Base-by-base conservation (phyloP, 2,329 filamentous ascomycete species). In the Colletotrichum agaves region DNA sequence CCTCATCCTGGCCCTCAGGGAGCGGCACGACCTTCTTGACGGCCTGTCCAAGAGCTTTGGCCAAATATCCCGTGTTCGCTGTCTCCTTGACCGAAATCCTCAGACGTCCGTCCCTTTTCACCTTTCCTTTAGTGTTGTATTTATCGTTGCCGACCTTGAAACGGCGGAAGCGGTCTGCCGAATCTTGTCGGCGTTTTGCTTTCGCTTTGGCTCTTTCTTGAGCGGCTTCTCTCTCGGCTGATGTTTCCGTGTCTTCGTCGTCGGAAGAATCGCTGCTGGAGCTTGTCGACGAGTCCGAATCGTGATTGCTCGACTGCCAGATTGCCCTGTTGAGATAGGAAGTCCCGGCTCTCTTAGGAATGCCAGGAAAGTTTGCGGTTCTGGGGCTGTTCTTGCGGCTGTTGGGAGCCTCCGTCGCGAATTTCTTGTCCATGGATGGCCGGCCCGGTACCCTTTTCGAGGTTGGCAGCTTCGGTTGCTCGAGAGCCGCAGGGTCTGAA, bases 11-110 rank as follows among this genome's bases (percentile, higher is more conserved):
- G 23, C 77, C 76, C 11, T 76, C 75, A 41, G 70, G 73, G 17
- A 67, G 55, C 1, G 77, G 78, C 0, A 88, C 77, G 43, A 90
- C 84, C 63, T 72, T 78, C 71, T 87, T 87, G 61, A 85, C 83
- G 3, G 88, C 87, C 2, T 86, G 84, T 3, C 91, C 91, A 0
- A 94, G 80, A 3, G 91, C 90, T 74, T 93, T 93, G 47, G 90
- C 90, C 27, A 94, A 81, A 72, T 93, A 93, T 11, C 91, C 91
- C 1, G 82, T 89, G 71, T 90, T 88, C 63, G 85, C 85, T 1
- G 87, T 90, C 74, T 94, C 91, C 60, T 90, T 90, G 73, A 94
- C 84, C 4, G 89, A 91, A 69, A 94, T 92, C 69, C 88, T 88
- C 55, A 94, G 78, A 21, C 92, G 85, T 0, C 92, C 92, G 75